Percentiles rank a stretch among this genome's conserved stretches.
Evolutionary conservation across 345 rosid species (phyloP).

Genomic region (Eucalyptus decipiens): DNA sequence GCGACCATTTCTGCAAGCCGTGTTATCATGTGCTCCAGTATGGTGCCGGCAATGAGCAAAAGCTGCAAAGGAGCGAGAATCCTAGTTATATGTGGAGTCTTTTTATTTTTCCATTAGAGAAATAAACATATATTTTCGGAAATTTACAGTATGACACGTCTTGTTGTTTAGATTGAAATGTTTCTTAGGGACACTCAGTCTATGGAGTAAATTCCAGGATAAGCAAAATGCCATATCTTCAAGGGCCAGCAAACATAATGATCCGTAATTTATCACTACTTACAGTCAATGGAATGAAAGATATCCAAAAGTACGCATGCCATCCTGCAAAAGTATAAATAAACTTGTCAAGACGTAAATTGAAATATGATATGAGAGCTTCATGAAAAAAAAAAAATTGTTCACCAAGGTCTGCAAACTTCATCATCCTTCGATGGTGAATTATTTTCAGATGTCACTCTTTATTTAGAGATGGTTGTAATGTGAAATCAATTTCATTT

Average conservation of each 20-base stretch:
- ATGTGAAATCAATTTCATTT: neutral
- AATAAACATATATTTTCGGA: neutral
- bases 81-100: neutral
- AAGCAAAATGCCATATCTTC: neutral
- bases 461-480: no score
- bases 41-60: slow-evolving; percentile 59
- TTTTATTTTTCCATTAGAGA: neutral
- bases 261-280: neutral
- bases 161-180: no score
- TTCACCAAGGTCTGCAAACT: no score
- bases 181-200: neutral
- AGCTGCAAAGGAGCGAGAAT: slow-evolving; percentile 24
- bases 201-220: neutral
- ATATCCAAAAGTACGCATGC: slow-evolving; percentile 65
- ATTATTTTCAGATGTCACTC: no score
- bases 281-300: slow-evolving; percentile 68
- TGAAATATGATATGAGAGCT: no score
- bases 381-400: no score
- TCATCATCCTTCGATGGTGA: no score
- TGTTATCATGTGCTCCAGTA: slow-evolving; percentile 55
- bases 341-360: neutral
- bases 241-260: neutral
- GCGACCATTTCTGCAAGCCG: slow-evolving; percentile 20
- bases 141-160: neutral
- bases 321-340: slow-evolving; percentile 29